Evolutionary conservation across 2,329 filamentous ascomycete genomes (phyloP).

Genomic region (Plectosphaerella plurivora): DNA sequence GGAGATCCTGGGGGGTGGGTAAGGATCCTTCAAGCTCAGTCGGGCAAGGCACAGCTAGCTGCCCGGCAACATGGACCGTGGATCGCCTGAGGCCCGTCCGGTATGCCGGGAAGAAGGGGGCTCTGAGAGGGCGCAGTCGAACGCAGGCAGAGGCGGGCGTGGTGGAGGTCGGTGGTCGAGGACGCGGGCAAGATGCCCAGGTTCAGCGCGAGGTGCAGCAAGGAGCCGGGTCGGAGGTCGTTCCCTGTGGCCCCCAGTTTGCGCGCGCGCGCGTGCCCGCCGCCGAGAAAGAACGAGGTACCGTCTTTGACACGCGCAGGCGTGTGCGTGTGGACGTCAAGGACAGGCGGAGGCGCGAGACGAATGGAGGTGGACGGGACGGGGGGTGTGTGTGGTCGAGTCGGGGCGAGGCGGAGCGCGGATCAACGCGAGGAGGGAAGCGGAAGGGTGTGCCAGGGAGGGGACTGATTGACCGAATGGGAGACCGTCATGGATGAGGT

Average conservation of each 20-base stretch:
- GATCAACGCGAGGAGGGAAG: background rate
- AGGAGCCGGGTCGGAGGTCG: no score
- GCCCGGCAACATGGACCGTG: background rate
- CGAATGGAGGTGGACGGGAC: background rate
- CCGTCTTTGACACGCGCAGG: no score
- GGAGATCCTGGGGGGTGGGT: slow-evolving; percentile 1
- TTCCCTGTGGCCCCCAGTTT: no score
- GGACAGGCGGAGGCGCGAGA: background rate
- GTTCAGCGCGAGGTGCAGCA: no score
- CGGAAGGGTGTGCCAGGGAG: background rate
- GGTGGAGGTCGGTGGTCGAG: no score
- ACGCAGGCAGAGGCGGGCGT: no score
- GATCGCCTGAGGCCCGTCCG: background rate
- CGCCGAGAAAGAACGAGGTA: no score
- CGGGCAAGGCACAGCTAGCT: background rate
- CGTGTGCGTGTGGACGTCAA: no score
- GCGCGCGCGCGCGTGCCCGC: no score
- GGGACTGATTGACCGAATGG: background rate
- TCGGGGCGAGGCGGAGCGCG: slow-evolving; percentile 1
- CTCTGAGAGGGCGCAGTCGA: background rate
- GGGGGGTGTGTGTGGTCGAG: background rate
- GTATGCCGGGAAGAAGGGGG: background rate
- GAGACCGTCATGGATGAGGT: background rate
- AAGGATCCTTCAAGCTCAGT: no score
- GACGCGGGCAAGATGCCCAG: no score